Evolutionary conservation across 768 basidiomycete genomes (phyloP), one percentile per base, ranked within the genome.

Genomic region (Chalciporus sphaerocephalus): DNA sequence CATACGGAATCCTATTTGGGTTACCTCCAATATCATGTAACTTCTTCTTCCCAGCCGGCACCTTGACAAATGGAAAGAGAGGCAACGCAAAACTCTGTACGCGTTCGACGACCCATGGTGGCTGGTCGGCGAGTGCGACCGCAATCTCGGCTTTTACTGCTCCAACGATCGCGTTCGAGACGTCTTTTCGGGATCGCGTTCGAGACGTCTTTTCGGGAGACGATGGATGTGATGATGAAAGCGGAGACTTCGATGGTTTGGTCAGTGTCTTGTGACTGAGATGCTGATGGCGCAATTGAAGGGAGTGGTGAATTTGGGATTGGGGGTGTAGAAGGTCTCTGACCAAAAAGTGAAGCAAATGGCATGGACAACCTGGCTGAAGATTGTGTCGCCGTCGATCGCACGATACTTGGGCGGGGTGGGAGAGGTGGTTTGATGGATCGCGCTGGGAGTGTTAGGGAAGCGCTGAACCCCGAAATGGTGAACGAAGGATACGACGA

Each of bases 291-390:
- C 8, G 46, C 63, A 28, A 13, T 56, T 32, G 41, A 62, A 54
- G 53, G 65, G 50, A 41, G 64, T 10, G 56, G 54, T 22, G 62
- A 63, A 8, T 67, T 58, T 18, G 56, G 58, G 46, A 56, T 57
- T 46, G 57, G 68, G 16, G 61, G 51, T 18, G 58, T 66, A 32
- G 63, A 52, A 5, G 70, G 47, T 38, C 65, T 55, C 28, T 67
- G 59, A 5, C 81, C 86, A 54, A 90, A 91, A n/a, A 93, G 73
- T 2, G 85, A 84, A 0, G 87, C 84, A 54, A 93, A 92, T 0
- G 89, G 83, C 55, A 85, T 86, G 21, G 76, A 64, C 10, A 90
- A 72, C 1, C 87, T 74, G 0, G 80, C 72, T 0, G 65, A 45
- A 2, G 62, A 48, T 20, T 54, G 40, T 0, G 71, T 38, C 17